Conservation (phyloP, 305 asterid species). For the Petunia hybrid region DNA sequence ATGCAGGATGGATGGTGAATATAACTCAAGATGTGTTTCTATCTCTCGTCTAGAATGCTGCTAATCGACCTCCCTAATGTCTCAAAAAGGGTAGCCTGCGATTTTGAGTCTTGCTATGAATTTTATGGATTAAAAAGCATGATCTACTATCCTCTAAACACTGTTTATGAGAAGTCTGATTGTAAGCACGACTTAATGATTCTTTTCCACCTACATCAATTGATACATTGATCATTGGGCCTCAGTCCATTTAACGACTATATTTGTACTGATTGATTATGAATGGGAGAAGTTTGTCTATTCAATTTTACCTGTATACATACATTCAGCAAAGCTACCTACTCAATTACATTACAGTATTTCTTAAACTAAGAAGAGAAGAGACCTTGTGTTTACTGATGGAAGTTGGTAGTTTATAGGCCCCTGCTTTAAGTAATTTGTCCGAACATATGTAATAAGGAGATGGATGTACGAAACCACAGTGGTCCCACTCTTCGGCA, state of each 20-base stretch:
- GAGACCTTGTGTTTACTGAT: neutral
- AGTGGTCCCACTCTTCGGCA: conserved; percentile 40
- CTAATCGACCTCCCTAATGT: no score
- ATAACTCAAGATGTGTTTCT: no score
- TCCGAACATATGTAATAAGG: conserved; percentile 1
- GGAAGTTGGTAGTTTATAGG: neutral
- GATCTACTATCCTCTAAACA: neutral
- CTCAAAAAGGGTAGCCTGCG: neutral
- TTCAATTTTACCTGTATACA: neutral
- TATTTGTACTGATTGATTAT: neutral
- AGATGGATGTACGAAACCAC: conserved; percentile 33
- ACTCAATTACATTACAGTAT: no score
- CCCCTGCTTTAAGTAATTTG: neutral
- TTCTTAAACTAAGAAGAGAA: neutral
- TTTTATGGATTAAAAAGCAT: neutral
- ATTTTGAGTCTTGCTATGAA: conserved; percentile 14
- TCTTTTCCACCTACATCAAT: no score
- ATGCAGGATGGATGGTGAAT: no score
- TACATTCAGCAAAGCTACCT: neutral
- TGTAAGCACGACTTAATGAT: neutral
- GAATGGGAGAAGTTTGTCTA: neutral
- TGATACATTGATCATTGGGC: no score
- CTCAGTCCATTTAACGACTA: no score
- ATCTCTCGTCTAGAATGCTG: no score
- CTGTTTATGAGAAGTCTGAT: conserved; percentile 18